These are phyloP conservation scores for Leucogyrophana mollusca DNA, from an alignment of 768 basidiomycete genomes.

Conservation along the genomic window DNA sequence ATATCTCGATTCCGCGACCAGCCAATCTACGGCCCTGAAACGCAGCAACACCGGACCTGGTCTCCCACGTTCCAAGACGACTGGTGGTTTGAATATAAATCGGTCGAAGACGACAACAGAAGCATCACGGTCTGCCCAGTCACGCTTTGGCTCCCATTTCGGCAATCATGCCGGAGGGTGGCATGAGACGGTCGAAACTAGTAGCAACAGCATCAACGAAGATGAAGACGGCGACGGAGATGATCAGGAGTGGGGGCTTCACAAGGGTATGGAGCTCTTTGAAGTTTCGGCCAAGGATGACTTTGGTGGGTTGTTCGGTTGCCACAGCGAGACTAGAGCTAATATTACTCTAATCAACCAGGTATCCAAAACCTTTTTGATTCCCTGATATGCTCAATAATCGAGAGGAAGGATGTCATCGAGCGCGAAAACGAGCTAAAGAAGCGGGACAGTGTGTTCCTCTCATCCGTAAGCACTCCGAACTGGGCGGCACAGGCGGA, in stretches of 20 bases:
- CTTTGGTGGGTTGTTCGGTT: slow-evolving; percentile 49
- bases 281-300: slow-evolving; percentile 93
- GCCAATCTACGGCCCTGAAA: slow-evolving; percentile 49
- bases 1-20: slow-evolving; percentile 60
- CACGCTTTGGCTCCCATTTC: slow-evolving; percentile 59
- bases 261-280: slow-evolving; percentile 83
- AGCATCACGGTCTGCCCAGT: slow-evolving; percentile 43
- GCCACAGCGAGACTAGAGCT: neutral
- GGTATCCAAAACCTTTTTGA: slow-evolving; percentile 82
- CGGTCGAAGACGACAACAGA: slow-evolving; percentile 31
- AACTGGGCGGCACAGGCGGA: slow-evolving; percentile 80
- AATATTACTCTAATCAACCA: slow-evolving; percentile 28
- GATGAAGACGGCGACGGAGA: slow-evolving; percentile 54
- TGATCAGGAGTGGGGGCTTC: slow-evolving; percentile 68
- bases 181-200: slow-evolving; percentile 57
- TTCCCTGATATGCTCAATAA: slow-evolving; percentile 77
- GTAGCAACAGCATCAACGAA: slow-evolving; percentile 66
- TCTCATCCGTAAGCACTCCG: slow-evolving; percentile 61
- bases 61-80: slow-evolving; percentile 51
- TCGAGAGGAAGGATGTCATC: slow-evolving; percentile 72
- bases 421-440: slow-evolving; percentile 79
- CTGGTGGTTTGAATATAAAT: slow-evolving; percentile 31
- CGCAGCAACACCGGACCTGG: slow-evolving; percentile 50
- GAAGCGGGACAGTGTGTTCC: slow-evolving; percentile 81
- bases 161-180: slow-evolving; percentile 50